Base-by-base conservation (phyloP, 768 basidiomycete genomes). In the Russula dissimulans region DNA sequence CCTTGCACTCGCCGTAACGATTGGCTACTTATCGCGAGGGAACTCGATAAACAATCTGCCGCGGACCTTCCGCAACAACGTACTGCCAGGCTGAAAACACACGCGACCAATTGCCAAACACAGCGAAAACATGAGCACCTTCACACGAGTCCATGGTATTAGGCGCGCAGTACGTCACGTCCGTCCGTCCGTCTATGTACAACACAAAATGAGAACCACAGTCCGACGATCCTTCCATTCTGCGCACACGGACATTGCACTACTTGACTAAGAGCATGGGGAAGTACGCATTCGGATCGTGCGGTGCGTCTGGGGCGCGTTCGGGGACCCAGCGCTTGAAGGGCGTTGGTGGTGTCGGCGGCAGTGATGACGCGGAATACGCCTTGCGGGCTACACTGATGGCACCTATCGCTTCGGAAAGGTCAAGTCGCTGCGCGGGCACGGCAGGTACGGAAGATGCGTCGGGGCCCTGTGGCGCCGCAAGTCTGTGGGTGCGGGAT, bases 221-320 rank as follows among this genome's bases (percentile, higher is more conserved):
- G 22, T 26, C 22, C 22, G 22, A 26, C 22, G 22, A 2, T 26
- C 22, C 22, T 26, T 26, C 10, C 47, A 38, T 17, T 84, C 85
- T 41, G 14, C 39, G 12, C 12, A 14, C 12, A 18, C 14, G 3
- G 34, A 34, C 18, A 12, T 26, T 60, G 46, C 62, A 52, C 69
- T 72, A 76, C 64, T 74, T 73, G 51, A 74, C 70, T 54, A 91
- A 69, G 46, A 75, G 68, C 89, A 92, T 90, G 11, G 90, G 89
- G 74, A 91, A 95, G 73, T 94, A 94, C 3, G 86, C 77, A 68
- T 86, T 71, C 46, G 86, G 84, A 60, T 85, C 85, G 69, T 94
- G 91, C 18, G 93, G 93, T n/a, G 90, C 84, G 67, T 88, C 82
- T 3, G 82, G 82, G 2, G 87, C 82, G 45, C 78, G 73, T 69